Evolutionary conservation across 2,329 filamentous ascomycete species (phyloP), one percentile per base, ranked within the genome.

Genomic region (Neofusicoccum umdonicola): DNA sequence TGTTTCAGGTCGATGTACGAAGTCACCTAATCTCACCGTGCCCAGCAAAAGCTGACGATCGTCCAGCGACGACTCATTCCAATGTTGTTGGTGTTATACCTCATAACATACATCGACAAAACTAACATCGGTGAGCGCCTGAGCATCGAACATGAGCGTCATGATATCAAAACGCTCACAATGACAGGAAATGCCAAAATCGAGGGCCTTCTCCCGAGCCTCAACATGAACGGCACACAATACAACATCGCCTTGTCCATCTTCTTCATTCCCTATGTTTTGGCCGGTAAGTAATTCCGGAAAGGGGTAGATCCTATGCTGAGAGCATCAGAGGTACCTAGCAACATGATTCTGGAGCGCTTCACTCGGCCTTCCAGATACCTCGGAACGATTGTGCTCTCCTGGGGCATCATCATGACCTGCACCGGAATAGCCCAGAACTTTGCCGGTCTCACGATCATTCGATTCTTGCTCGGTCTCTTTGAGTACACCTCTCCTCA

Each of bases 201-300:
- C 39, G 72, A 76, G 58, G 70, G 72, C 13, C 65, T 75, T 8
- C 68, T 67, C 15, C 67, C 65, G 15, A 67, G 69, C 6, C 62
- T 72, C 5, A 42, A 66, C 5, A 67, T 76, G 62, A 41, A 51
- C 11, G 86, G 85, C 1, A 85, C 87, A 48, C 79, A 89, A 67
- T 90, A 90, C 67, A 79, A 89, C 1, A 85, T 83, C 0, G 85
- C 86, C 0, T 70, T 89, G 45, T 89, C 86, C 0, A 71, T 89
- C 0, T 90, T 88, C 73, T 90, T 90, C 70, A 77, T 79, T 41
- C 73, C 75, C 0, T 80, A 80, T 58, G 75, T 78, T 27, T 65
- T 76, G 8, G 72, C 78, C 61, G 78, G 79, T 61, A 61, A 27
- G 44, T 17, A 37, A 5, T 35, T 15, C 9, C 12, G 2, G 22